Percentiles rank a stretch among this genome's conserved stretches.
Conservation (phyloP, 2,329 filamentous ascomycete genomes). For the Sporothrix pallida region DNA sequence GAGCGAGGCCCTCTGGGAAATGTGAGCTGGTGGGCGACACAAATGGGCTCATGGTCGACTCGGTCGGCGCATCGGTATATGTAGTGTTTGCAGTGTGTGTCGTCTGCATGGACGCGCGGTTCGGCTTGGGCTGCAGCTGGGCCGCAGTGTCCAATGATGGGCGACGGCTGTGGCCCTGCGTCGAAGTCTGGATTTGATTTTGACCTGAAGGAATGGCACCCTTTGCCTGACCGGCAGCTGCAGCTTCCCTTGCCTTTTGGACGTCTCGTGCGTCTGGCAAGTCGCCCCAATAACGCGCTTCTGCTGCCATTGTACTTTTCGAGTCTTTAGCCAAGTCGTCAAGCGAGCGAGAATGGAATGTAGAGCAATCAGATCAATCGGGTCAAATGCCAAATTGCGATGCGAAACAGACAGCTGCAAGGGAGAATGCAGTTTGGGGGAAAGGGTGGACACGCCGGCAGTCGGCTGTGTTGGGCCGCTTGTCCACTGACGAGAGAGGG, state of each 20-base stretch:
- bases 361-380: not conserved
- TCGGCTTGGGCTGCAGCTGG: slow-evolving; percentile 53
- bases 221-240: slow-evolving; percentile 45
- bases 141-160: slow-evolving; percentile 46
- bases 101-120: slow-evolving; percentile 63
- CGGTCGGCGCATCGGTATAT: slow-evolving; percentile 60
- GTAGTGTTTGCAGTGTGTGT: slow-evolving; percentile 57
- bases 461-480: slow-evolving; percentile 26
- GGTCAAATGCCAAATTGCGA: slow-evolving; percentile 2
- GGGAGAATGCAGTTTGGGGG: not conserved
- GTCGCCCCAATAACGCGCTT: slow-evolving; percentile 63
- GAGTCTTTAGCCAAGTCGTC: slow-evolving; percentile 36
- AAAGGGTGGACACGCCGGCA: slow-evolving; percentile 11
- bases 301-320: slow-evolving; percentile 48
- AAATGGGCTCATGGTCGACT: slow-evolving; percentile 64
- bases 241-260: slow-evolving; percentile 44
- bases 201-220: slow-evolving; percentile 32
- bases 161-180: slow-evolving; percentile 38
- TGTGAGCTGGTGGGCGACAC: slow-evolving; percentile 60
- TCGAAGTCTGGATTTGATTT: too few species aligned
- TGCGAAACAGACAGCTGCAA: slow-evolving; percentile 20
- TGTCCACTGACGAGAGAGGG: not conserved
- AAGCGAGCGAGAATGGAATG: slow-evolving; percentile 22
- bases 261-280: slow-evolving; percentile 52
- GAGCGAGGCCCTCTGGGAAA: slow-evolving; percentile 60